Conservation (phyloP, 805 yeast genomes). For the Kuraishia molischiana region DNA sequence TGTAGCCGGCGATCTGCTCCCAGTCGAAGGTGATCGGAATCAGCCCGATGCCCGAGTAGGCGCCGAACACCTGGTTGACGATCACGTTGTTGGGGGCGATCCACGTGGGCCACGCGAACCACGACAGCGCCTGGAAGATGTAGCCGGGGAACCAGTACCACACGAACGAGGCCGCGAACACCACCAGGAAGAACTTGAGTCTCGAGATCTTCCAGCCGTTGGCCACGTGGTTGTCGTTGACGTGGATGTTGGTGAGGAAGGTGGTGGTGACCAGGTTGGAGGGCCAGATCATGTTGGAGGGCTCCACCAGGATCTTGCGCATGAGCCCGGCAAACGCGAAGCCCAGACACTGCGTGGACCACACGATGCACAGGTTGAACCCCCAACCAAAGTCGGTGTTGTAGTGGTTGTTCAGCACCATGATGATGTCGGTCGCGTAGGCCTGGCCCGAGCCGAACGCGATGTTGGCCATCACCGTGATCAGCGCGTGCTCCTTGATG, state of each 20-base stretch:
- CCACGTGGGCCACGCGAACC: slow-evolving; percentile 61
- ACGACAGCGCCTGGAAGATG: slow-evolving; percentile 46
- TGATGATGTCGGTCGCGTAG: slow-evolving; percentile 46
- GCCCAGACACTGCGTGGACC: slow-evolving; percentile 57
- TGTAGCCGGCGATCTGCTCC: slow-evolving; percentile 50
- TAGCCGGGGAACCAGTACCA: slow-evolving; percentile 58
- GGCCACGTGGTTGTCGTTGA: slow-evolving; percentile 38
- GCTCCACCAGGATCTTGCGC: slow-evolving; percentile 49
- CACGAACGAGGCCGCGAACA: slow-evolving; percentile 27
- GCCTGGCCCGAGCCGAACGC: slow-evolving; percentile 36
- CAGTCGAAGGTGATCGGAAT: slow-evolving; percentile 69
- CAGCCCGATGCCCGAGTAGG: slow-evolving; percentile 49
- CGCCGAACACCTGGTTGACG: slow-evolving; percentile 63
- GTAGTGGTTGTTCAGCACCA: slow-evolving; percentile 41
- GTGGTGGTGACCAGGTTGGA: slow-evolving; percentile 49
- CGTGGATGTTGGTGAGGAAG: slow-evolving; percentile 40
- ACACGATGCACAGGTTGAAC: slow-evolving; percentile 38
- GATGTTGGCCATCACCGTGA: slow-evolving; percentile 42
- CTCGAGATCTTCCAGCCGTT: slow-evolving; percentile 55
- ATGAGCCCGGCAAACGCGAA: slow-evolving; percentile 59
- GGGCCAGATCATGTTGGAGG: slow-evolving; percentile 69
- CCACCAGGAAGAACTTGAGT: slow-evolving; percentile 34
- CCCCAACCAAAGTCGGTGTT: slow-evolving; percentile 38
- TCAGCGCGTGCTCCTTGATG: slow-evolving; percentile 52
- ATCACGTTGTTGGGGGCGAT: slow-evolving; percentile 45